These are phyloP conservation scores for Nothophaeocryptopus gaeumannii DNA, from an alignment of 2,329 filamentous ascomycete genomes.

Conservation along the genomic window DNA sequence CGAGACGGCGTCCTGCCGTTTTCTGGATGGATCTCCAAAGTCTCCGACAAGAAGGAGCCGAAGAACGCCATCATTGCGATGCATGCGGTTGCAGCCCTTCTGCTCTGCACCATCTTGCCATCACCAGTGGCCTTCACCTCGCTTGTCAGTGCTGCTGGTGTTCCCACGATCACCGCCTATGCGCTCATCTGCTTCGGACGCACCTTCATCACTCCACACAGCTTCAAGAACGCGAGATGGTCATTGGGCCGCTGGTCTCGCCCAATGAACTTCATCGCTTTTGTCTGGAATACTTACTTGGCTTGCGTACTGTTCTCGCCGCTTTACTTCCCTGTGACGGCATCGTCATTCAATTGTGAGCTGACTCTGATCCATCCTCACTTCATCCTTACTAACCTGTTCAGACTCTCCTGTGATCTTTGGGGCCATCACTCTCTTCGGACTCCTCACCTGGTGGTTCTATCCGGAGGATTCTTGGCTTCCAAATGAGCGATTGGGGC, in stretches of 20 bases:
- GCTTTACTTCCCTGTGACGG: slow-evolving; percentile 36
- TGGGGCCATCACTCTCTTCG: slow-evolving; percentile 40
- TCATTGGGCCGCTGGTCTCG: slow-evolving; percentile 38
- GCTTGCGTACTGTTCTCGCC: slow-evolving; percentile 40
- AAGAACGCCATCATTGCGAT: slow-evolving; percentile 60
- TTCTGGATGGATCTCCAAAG: slow-evolving; percentile 56
- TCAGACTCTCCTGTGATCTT: slow-evolving; percentile 37
- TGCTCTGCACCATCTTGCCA: slow-evolving; percentile 60
- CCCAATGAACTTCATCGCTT: slow-evolving; percentile 36
- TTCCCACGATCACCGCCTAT: slow-evolving; percentile 40
- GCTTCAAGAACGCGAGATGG: slow-evolving; percentile 38
- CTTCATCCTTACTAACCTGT: not conserved
- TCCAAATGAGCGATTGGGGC: slow-evolving; percentile 21
- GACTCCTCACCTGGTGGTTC: slow-evolving; percentile 35
- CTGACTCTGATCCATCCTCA: not conserved
- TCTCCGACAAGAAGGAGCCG: slow-evolving; percentile 55
- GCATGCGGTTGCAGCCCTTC: slow-evolving; percentile 52
- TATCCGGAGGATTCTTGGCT: slow-evolving; percentile 40
- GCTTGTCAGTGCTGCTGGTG: slow-evolving; percentile 40
- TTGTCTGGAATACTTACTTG: slow-evolving; percentile 41
- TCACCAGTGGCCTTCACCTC: slow-evolving; percentile 45
- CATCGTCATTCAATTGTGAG: slow-evolving; percentile 35
- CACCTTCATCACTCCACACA: slow-evolving; percentile 37
- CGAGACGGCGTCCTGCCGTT: slow-evolving; percentile 60
- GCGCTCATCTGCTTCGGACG: slow-evolving; percentile 39